Evolutionary conservation across 345 rosid species (phyloP).

Genomic region (Clarkia xantiana): DNA sequence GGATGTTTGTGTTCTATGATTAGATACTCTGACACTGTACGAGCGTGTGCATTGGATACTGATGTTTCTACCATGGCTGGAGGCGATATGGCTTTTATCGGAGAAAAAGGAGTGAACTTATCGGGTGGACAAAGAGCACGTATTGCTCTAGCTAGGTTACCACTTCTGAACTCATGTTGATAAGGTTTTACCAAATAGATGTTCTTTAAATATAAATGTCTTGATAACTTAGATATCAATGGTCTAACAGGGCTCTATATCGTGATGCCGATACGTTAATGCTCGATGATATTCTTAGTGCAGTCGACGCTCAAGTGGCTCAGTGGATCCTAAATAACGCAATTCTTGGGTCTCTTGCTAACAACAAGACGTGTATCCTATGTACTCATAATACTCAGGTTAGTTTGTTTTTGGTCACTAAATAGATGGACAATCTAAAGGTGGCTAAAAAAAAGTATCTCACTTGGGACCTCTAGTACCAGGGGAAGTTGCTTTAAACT

Average conservation of each 20-base stretch:
- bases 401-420: not conserved
- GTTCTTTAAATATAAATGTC: not conserved
- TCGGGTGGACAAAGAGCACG: slow-evolving; percentile 98
- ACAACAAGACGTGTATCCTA: slow-evolving; percentile 47
- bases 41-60: slow-evolving; percentile 63
- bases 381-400: slow-evolving; percentile 87
- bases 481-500: too few relatives aligned
- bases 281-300: slow-evolving; percentile 85
- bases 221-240: slow-evolving; percentile 4
- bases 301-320: slow-evolving; percentile 93
- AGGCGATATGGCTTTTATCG: slow-evolving; percentile 70
- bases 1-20: slow-evolving; percentile 5
- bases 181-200: not conserved
- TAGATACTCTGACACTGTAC: slow-evolving; percentile 52
- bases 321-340: slow-evolving; percentile 62
- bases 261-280: slow-evolving; percentile 45
- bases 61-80: slow-evolving; percentile 76
- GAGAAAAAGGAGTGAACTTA: slow-evolving; percentile 80
- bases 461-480: too few relatives aligned
- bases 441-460: too few relatives aligned
- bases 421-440: too few relatives aligned
- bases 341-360: slow-evolving; percentile 51
- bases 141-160: slow-evolving; percentile 82
- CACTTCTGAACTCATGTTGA: not conserved
- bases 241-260: slow-evolving; percentile 58